These are phyloP conservation scores for Saussurea involucrata DNA, from an alignment of 129 eudicot genomes.

Conservation along the genomic window DNA sequence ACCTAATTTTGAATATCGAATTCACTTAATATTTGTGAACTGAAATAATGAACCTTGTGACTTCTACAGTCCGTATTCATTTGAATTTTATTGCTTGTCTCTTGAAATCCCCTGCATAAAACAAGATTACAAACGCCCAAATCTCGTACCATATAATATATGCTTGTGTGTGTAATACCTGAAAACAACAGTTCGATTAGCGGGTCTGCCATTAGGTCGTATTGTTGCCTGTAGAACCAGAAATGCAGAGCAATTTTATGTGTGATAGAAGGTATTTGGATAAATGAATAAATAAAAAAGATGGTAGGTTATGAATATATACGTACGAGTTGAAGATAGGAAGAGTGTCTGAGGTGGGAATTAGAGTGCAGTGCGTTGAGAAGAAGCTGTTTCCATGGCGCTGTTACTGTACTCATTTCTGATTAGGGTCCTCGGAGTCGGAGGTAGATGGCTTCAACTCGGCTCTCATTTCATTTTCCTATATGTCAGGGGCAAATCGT, in stretches of 20 bases:
- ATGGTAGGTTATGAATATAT: not conserved
- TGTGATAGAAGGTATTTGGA: not conserved
- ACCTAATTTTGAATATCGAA: slow-evolving; percentile 15
- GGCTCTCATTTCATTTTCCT: not conserved
- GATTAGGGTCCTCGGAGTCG: not conserved
- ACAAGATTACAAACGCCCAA: slow-evolving; percentile 7
- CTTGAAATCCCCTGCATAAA: slow-evolving; percentile 72
- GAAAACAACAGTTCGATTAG: slow-evolving; percentile 96
- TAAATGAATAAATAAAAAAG: not conserved
- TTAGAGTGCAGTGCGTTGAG: slow-evolving; percentile 65
- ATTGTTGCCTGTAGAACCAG: slow-evolving; percentile 62
- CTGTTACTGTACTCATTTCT: slow-evolving; percentile 46
- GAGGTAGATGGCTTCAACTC: slow-evolving; percentile 6
- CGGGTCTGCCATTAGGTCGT: slow-evolving; percentile 67
- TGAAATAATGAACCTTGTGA: slow-evolving; percentile 52
- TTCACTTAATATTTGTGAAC: slow-evolving; percentile 15
- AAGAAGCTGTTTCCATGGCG: slow-evolving; percentile 95
- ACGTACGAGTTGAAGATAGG: slow-evolving; percentile 77
- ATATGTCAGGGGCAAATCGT: not conserved
- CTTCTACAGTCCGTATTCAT: slow-evolving; percentile 76
- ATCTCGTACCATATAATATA: not conserved
- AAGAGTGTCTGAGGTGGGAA: slow-evolving; percentile 72
- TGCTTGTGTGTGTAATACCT: slow-evolving; percentile 37
- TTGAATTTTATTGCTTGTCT: slow-evolving; percentile 63
- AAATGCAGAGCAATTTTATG: not conserved